Conservation (phyloP, 2,329 filamentous ascomycete genomes). For the Juglanconis juglandina region DNA sequence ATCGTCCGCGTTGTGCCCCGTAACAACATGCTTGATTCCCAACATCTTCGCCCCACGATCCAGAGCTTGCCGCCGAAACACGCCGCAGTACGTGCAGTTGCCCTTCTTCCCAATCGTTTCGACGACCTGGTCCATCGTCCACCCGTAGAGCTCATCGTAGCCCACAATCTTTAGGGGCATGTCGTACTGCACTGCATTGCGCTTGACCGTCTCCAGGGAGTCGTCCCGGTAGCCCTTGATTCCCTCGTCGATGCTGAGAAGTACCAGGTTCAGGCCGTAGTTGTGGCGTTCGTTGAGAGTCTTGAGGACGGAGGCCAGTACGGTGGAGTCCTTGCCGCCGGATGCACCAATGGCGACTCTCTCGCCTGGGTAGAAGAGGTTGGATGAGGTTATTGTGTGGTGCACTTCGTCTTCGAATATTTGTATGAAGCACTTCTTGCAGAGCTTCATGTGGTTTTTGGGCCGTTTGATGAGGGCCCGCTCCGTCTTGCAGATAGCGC, state of each 20-base stretch:
- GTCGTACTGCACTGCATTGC: conserved; percentile 84
- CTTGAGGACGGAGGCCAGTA: conserved; percentile 90
- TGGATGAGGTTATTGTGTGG: conserved; percentile 78
- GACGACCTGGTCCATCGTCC: conserved; percentile 99
- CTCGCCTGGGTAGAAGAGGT: conserved; percentile 81
- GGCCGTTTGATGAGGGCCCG: conserved; percentile 88
- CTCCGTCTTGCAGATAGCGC: conserved; percentile 70
- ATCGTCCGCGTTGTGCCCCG: conserved; percentile 96
- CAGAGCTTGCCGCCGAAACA: conserved; percentile 89
- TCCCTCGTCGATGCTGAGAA: conserved; percentile 93
- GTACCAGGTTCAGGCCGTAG: conserved; percentile 80
- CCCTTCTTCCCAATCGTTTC: conserved; percentile 95
- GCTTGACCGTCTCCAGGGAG: conserved; percentile 91
- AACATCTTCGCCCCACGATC: conserved; percentile 87
- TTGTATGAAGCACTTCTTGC: conserved; percentile 79
- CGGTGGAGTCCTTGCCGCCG: conserved; percentile 95
- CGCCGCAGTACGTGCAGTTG: conserved; percentile 98
- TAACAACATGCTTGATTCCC: conserved; percentile 88
- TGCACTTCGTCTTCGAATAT: conserved; percentile 93
- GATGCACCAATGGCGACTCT: conserved; percentile 91
- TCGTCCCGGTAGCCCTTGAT: conserved; percentile 97
- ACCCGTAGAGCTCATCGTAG: conserved; percentile 91
- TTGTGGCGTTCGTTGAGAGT: conserved; percentile 86
- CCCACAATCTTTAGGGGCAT: conserved; percentile 91
- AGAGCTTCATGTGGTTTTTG: conserved; percentile 92